phyloP scores from a whole-genome alignment of 768 basidiomycete genomes.

The Panus rudis region DNA sequence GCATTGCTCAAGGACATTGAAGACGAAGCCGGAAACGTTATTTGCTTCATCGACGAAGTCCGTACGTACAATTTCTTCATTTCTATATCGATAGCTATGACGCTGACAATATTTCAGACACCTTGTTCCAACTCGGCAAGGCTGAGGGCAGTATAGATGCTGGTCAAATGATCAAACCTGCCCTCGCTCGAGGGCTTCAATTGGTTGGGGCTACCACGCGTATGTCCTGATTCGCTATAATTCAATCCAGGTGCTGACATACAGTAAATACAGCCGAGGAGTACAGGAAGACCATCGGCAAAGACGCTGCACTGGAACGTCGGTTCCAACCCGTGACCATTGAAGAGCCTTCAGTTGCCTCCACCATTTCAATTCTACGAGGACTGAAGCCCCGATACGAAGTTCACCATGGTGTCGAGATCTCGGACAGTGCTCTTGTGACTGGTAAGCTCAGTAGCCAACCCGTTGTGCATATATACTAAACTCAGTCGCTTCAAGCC shows the following conservation, averaged over 20 bases:
- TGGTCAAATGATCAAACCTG: constrained; percentile 91
- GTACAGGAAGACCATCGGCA: constrained; percentile 85
- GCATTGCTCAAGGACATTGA: constrained; percentile 86
- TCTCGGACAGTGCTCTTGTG: constrained; percentile 82
- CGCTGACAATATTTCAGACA: constrained; percentile 36
- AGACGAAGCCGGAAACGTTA: constrained; percentile 75
- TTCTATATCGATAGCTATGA: background rate
- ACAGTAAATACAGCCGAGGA: constrained; percentile 54
- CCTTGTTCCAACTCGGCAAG: constrained; percentile 83
- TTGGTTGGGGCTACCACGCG: constrained; percentile 89
- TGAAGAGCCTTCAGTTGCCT: constrained; percentile 82
- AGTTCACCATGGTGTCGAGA: constrained; percentile 90
- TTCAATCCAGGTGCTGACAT: background rate
- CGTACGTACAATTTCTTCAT: constrained; percentile 43
- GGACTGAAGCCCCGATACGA: constrained; percentile 83
- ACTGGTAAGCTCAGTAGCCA: constrained; percentile 45
- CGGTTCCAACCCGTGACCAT: constrained; percentile 88
- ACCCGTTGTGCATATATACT: background rate
- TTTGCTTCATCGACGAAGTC: constrained; percentile 93
- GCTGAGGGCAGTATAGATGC: constrained; percentile 89
- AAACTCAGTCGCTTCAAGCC: constrained; percentile 40
- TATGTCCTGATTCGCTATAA: constrained; percentile 26
- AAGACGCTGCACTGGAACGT: constrained; percentile 86
- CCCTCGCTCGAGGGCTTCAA: constrained; percentile 79
- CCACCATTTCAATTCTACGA: constrained; percentile 80